A percentile compares a stretch with the other conserved stretches of the same genome.
Conservation (phyloP, 768 basidiomycete genomes). For the Tricholoma hemisulphureum region DNA sequence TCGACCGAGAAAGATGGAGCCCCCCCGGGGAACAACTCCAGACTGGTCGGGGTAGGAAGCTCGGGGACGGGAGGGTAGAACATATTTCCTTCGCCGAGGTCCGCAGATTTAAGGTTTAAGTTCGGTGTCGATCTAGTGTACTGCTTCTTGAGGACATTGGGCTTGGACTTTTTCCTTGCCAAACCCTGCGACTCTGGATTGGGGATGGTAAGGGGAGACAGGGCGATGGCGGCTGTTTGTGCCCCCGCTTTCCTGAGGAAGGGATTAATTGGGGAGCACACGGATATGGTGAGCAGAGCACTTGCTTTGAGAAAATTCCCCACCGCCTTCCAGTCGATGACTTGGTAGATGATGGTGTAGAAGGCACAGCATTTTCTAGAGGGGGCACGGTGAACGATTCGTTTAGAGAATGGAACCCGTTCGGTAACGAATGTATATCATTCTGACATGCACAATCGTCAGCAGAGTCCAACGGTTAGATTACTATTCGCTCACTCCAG, state of each 20-base stretch:
- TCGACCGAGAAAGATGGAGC: neutral
- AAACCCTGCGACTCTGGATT: neutral
- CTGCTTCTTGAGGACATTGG: conserved; percentile 5
- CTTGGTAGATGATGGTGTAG: neutral
- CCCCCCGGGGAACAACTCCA: neutral
- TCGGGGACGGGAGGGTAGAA: conserved; percentile 1
- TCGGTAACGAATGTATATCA: neutral
- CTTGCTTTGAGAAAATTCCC: conserved; percentile 7
- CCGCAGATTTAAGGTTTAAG: neutral
- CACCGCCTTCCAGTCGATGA: conserved; percentile 7
- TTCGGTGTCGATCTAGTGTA: conserved; percentile 7
- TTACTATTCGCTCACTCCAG: conserved; percentile 1
- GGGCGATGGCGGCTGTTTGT: neutral
- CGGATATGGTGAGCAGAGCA: neutral
- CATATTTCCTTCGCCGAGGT: conserved; percentile 3
- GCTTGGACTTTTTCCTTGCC: conserved; percentile 7
- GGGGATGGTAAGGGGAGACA: neutral
- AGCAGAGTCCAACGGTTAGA: neutral
- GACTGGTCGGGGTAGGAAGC: neutral
- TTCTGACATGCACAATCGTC: neutral
- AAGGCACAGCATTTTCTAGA: neutral
- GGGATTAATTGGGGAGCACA: too few relatives aligned
- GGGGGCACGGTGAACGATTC: neutral
- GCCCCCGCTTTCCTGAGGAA: neutral
- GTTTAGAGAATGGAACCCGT: neutral